phyloP scores from a whole-genome alignment of 805 yeast species.

The Nadsonia fulvescens region DNA sequence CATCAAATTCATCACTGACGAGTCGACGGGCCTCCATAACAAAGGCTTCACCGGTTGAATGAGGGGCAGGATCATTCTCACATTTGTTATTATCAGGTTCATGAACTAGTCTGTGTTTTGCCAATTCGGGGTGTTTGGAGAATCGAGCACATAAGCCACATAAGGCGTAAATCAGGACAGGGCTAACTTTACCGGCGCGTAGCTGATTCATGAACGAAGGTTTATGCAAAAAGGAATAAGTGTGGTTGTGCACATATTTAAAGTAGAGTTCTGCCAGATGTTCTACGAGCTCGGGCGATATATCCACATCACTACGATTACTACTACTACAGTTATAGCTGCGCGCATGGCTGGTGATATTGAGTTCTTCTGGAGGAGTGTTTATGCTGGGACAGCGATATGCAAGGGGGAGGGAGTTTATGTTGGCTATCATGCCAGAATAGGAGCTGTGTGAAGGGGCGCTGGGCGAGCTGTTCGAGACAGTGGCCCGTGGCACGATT shows the following conservation, averaged over 20 bases:
- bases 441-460: conserved; percentile 2
- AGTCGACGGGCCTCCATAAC: conserved; percentile 9
- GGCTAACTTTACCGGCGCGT: conserved; percentile 14
- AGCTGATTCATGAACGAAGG: conserved; percentile 16
- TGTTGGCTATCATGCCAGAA: no score
- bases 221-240: conserved; percentile 19
- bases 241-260: conserved; percentile 18
- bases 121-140: conserved; percentile 17
- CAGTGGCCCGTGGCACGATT: conserved; percentile 2
- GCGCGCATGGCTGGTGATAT: no score
- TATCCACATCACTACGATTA: conserved; percentile 6
- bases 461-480: conserved; percentile 1
- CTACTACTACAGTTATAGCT: no score
- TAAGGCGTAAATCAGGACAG: conserved; percentile 16
- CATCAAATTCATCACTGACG: conserved; percentile 11
- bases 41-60: conserved; percentile 10
- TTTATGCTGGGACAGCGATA: no score
- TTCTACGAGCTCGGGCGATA: conserved; percentile 14
- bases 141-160: conserved; percentile 21
- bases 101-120: conserved; percentile 7
- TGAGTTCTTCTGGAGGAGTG: no score
- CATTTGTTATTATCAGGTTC: neutral
- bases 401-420: no score
- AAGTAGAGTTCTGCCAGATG: conserved; percentile 20
- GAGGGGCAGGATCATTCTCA: conserved; percentile 4